These are phyloP conservation scores for Nicotiana noctiflora DNA, from an alignment of 257 asterid genomes.

Conservation along the genomic window DNA sequence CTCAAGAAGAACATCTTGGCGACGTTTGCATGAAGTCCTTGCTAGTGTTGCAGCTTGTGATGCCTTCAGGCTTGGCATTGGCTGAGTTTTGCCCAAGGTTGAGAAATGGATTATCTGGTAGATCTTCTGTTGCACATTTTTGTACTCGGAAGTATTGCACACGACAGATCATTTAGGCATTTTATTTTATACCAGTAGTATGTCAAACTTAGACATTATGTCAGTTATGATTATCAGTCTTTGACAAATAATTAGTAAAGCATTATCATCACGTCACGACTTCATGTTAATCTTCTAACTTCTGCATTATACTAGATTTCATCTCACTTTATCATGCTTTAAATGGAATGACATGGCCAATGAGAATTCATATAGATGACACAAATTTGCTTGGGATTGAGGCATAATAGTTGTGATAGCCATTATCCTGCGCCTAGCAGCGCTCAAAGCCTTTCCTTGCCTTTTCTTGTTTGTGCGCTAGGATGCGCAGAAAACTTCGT, in stretches of 20 bases:
- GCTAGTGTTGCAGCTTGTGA: conserved; percentile 14
- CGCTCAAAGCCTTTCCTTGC: no score
- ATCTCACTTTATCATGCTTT: not conserved
- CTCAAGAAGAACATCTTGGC: conserved; percentile 82
- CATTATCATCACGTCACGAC: not conserved
- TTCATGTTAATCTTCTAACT: not conserved
- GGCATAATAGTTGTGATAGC: no score
- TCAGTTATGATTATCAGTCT: not conserved
- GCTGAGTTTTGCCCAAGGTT: conserved; percentile 4
- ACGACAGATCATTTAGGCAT: not conserved
- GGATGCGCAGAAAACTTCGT: no score
- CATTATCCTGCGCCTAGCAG: no score
- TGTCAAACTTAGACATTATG: not conserved
- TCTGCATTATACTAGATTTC: not conserved
- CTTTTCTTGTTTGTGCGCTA: no score
- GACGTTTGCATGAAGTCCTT: conserved; percentile 36
- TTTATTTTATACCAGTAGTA: not conserved
- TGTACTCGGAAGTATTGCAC: not conserved
- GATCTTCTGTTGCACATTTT: conserved; percentile 11
- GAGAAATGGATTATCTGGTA: conserved; percentile 16
- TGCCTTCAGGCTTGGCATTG: conserved; percentile 1
- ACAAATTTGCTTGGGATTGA: no score
- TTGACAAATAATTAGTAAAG: not conserved
- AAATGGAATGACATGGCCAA: no score
- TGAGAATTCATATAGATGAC: no score